Base-by-base conservation (phyloP, 2,329 filamentous ascomycete species). In the Ceratocystiopsis minuta region DNA sequence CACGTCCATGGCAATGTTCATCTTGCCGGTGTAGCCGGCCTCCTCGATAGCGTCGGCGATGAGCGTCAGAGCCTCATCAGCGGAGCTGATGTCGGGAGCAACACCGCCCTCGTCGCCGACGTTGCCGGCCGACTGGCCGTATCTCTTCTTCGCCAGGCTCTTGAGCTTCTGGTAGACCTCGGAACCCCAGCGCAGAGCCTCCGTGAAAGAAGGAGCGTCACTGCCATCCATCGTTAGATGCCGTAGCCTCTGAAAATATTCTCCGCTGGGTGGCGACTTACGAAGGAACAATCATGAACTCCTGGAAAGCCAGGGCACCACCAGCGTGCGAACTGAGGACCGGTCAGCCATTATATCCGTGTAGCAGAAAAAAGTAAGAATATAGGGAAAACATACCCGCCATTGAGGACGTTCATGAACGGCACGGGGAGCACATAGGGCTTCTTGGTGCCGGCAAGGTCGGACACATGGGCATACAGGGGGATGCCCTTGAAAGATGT, bases 91-190 rank as follows among this genome's bases (percentile, higher is more conserved):
- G 77, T 96, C 87, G 54, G 90, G 90, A 54, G 90, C 90, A 59
- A 98, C 90, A 80, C 90, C 90, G 74, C 90, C 90, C 78, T 98
- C 90, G 61, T 98, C 90, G 67, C 90, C 90, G 53, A 98, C 90
- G 64, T 98, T 98, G 63, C 88, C 90, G 52, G 90, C 90, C 50
- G 90, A 95, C 68, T 94, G 88, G 60, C 90, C 90, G 64, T 98
- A 98, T 75, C 84, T 90, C 83, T 95, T 90, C 83, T 96, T 96
- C 63, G 90, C 87, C 48, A 96, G 77, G 56, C 72, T 57, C 81
- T 98, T 98, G 57, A 98, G 82, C 67, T 83, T 81, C 67, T 96
- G 88, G 80, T 98, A 98, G 57, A 95, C 86, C 69, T 98, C 90
- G 55, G 88, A 68, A 64, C 90, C 90, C 68, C 93, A 85, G 63